These are phyloP conservation scores for Coffea eugenioides DNA, from an alignment of 257 asterid genomes.

Conservation along the genomic window DNA sequence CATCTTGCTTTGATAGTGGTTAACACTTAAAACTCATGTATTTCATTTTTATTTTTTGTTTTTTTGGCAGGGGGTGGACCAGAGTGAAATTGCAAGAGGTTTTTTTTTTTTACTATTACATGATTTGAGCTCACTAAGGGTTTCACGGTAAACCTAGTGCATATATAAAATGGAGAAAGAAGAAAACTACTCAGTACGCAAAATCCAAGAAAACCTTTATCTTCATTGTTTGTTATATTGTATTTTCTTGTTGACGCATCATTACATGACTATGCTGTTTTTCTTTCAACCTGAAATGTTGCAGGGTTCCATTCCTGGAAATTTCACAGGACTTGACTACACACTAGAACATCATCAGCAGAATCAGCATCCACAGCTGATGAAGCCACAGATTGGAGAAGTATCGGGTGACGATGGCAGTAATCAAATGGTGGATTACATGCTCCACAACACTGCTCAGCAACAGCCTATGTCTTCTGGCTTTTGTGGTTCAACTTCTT, in stretches of 20 bases:
- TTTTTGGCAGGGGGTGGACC: slow-evolving; percentile 44
- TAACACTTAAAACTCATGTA: neutral
- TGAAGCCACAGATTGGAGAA: slow-evolving; percentile 35
- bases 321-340: slow-evolving; percentile 38
- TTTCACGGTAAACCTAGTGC: slow-evolving; percentile 20
- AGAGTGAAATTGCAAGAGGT: slow-evolving; percentile 16
- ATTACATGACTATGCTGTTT: slow-evolving; percentile 36
- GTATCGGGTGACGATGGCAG: slow-evolving; percentile 26
- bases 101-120: slow-evolving; percentile 20
- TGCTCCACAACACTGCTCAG: slow-evolving; percentile 44
- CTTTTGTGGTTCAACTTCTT: slow-evolving; percentile 46
- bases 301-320: slow-evolving; percentile 44
- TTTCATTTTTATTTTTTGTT: slow-evolving; percentile 10
- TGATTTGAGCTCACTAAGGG: slow-evolving; percentile 32
- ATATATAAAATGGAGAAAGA: slow-evolving; percentile 59
- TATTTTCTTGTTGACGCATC: slow-evolving; percentile 14
- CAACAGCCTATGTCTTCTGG: slow-evolving; percentile 22
- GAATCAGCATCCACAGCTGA: slow-evolving; percentile 21
- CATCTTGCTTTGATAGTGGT: slow-evolving; percentile 16
- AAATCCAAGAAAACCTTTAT: slow-evolving; percentile 11
- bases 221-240: slow-evolving; percentile 1
- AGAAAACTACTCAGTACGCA: slow-evolving; percentile 54
- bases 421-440: slow-evolving; percentile 56
- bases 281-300: slow-evolving; percentile 33
- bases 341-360: slow-evolving; percentile 24